Conservation (phyloP, 768 basidiomycete species). For the Mycena sanguinolenta region DNA sequence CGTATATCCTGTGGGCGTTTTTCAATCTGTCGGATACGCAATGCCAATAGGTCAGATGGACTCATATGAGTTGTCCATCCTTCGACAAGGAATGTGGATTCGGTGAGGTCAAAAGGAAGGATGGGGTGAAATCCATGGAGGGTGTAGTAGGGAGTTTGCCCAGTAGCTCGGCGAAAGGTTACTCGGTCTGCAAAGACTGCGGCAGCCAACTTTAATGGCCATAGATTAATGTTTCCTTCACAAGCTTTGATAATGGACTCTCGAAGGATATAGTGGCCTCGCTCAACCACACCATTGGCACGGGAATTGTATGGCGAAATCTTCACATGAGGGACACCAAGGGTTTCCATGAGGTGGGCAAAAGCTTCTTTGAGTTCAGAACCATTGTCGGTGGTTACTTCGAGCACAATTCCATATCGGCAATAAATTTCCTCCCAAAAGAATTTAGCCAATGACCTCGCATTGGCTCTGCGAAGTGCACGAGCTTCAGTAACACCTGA, state of each 20-base stretch:
- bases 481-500: slow-evolving; percentile 42
- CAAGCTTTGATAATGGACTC: slow-evolving; percentile 11
- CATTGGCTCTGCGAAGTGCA: slow-evolving; percentile 21
- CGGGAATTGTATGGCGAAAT: slow-evolving; percentile 17
- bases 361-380: slow-evolving; percentile 36
- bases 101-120: slow-evolving; percentile 47
- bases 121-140: slow-evolving; percentile 44
- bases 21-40: slow-evolving; percentile 42
- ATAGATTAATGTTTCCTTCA: slow-evolving; percentile 13
- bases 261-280: slow-evolving; percentile 9
- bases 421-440: slow-evolving; percentile 49
- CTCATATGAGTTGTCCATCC: slow-evolving; percentile 28
- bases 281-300: slow-evolving; percentile 17
- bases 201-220: slow-evolving; percentile 6
- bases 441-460: slow-evolving; percentile 40
- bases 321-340: slow-evolving; percentile 12
- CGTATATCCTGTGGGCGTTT: slow-evolving; percentile 5
- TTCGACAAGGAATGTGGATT: slow-evolving; percentile 45
- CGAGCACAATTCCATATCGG: slow-evolving; percentile 41
- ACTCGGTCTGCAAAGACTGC: slow-evolving; percentile 33
- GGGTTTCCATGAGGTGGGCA: neutral
- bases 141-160: slow-evolving; percentile 38
- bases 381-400: slow-evolving; percentile 48
- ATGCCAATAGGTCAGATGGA: slow-evolving; percentile 37
- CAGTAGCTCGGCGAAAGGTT: slow-evolving; percentile 31